Conservation (phyloP, 805 yeast species). For the Kuraishia cidri region DNA sequence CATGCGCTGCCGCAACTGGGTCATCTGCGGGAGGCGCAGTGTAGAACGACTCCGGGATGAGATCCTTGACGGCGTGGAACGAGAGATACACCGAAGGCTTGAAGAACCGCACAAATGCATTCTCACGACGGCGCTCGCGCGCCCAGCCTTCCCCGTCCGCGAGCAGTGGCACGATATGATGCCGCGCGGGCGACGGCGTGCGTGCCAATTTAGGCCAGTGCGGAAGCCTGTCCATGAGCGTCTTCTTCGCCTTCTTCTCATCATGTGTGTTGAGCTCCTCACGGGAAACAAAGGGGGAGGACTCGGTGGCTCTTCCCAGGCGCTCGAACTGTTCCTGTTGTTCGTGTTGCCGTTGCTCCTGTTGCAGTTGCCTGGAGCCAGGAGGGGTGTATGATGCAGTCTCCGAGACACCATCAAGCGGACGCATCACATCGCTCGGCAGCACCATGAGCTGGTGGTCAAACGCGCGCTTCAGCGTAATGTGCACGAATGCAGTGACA, state of each 20-base stretch:
- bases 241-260: background rate
- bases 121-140: too few relatives aligned
- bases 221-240: background rate
- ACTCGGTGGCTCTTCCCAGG: background rate
- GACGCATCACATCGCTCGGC: conserved; percentile 69
- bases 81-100: conserved; percentile 46
- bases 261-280: conserved; percentile 6
- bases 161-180: conserved; percentile 42
- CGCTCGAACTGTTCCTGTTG: background rate
- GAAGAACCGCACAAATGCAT: conserved; percentile 33
- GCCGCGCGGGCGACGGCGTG: conserved; percentile 2
- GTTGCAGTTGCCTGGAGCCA: background rate
- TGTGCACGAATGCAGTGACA: conserved; percentile 61
- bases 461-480: conserved; percentile 57
- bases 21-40: conserved; percentile 32
- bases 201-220: background rate
- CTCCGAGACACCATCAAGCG: conserved; percentile 59
- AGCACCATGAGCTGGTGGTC: conserved; percentile 46
- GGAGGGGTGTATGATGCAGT: conserved; percentile 44
- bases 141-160: conserved; percentile 61
- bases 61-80: conserved; percentile 35
- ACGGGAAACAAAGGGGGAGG: conserved; percentile 10
- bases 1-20: conserved; percentile 42
- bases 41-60: conserved; percentile 53
- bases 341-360: background rate